Conservation (phyloP, 768 basidiomycete species). For the Trametes coccinea region DNA sequence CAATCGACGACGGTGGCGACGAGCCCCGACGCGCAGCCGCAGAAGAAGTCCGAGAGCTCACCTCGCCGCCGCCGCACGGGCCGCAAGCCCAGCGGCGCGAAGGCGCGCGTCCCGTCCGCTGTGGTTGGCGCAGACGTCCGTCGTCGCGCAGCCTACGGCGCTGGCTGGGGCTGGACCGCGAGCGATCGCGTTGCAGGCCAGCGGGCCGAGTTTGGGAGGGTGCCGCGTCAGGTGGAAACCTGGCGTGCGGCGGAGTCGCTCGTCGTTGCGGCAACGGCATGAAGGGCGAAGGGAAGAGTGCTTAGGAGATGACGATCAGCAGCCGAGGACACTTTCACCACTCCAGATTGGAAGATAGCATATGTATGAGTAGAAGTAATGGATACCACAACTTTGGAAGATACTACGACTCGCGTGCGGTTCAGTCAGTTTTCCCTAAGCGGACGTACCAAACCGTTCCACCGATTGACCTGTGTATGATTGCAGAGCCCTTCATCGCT, state of each 20-base stretch:
- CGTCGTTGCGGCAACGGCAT: neutral
- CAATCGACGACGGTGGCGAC: neutral
- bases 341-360: too few relatives aligned
- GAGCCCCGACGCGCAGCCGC: neutral
- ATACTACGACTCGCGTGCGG: too few relatives aligned
- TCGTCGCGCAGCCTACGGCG: slow-evolving; percentile 17
- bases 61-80: slow-evolving; percentile 22
- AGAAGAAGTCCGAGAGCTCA: slow-evolving; percentile 2
- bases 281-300: too few relatives aligned
- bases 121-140: slow-evolving; percentile 23
- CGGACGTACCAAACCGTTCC: too few relatives aligned
- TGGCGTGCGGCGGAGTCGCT: neutral
- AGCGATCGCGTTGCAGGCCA: slow-evolving; percentile 2
- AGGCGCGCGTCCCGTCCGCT: slow-evolving; percentile 9
- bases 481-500: too few relatives aligned
- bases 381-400: too few relatives aligned
- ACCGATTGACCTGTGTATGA: too few relatives aligned
- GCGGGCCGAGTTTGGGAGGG: slow-evolving; percentile 3
- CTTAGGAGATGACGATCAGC: too few relatives aligned
- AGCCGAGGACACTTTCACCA: too few relatives aligned
- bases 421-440: too few relatives aligned
- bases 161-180: slow-evolving; percentile 20
- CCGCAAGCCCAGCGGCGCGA: slow-evolving; percentile 15
- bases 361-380: too few relatives aligned
- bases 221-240: neutral